These are phyloP conservation scores for Tephrocybe sp. DNA, from an alignment of 768 basidiomycete genomes.

Conservation along the genomic window DNA sequence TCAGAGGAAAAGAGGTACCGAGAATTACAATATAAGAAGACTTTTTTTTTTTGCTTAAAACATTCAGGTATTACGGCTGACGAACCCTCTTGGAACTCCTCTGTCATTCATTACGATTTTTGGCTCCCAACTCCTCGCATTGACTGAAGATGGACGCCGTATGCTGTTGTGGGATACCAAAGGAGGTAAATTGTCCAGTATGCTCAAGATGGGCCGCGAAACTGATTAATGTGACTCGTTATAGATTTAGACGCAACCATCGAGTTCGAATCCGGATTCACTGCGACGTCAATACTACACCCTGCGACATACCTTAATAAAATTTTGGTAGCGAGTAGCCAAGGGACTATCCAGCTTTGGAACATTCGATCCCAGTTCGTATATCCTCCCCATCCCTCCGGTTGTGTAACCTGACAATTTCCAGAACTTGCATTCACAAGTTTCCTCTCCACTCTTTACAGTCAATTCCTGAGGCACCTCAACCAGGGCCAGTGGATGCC, in stretches of 20 bases:
- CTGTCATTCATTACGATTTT: constrained; percentile 74
- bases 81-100: constrained; percentile 60
- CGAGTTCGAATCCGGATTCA: constrained; percentile 80
- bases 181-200: constrained; percentile 36
- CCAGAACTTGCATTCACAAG: constrained; percentile 79
- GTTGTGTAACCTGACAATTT: neutral
- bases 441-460: constrained; percentile 59
- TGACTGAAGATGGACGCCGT: constrained; percentile 74
- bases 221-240: constrained; percentile 15
- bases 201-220: neutral
- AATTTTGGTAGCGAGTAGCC: constrained; percentile 75
- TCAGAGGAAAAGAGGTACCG: constrained; percentile 83
- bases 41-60: constrained; percentile 5
- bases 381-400: neutral
- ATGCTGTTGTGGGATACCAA: constrained; percentile 78
- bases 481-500: constrained; percentile 19
- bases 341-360: constrained; percentile 91
- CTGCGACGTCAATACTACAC: constrained; percentile 83
- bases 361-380: constrained; percentile 81
- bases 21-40: constrained; percentile 9
- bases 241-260: constrained; percentile 65
- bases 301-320: constrained; percentile 98
- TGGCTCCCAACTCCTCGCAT: constrained; percentile 74
- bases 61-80: constrained; percentile 50
- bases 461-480: constrained; percentile 25